phyloP scores from a whole-genome alignment of 2,329 filamentous ascomycete genomes.

The Aspergillus pseudoterreus region DNA sequence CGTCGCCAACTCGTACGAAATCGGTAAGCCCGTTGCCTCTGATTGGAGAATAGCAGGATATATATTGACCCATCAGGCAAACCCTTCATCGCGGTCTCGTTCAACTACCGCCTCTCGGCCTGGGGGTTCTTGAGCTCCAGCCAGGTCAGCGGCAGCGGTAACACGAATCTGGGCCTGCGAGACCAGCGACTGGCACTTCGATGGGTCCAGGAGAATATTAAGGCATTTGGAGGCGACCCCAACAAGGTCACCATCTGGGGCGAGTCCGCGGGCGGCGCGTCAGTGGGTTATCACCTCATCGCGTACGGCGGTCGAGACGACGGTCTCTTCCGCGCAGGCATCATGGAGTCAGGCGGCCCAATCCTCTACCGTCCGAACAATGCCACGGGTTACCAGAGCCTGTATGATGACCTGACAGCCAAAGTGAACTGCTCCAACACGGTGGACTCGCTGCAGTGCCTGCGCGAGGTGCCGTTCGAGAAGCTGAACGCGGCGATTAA shows the following conservation, averaged over 20 bases:
- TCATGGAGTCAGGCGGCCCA: conserved; percentile 52
- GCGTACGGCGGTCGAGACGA: conserved; percentile 55
- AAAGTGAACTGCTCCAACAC: conserved; percentile 57
- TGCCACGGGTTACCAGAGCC: conserved; percentile 35
- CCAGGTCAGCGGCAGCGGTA: conserved; percentile 40
- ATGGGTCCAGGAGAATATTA: conserved; percentile 37
- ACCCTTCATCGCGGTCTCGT: conserved; percentile 52
- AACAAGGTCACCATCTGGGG: conserved; percentile 50
- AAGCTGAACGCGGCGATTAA: conserved; percentile 56
- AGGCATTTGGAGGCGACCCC: conserved; percentile 32
- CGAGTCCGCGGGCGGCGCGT: conserved; percentile 52
- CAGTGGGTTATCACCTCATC: conserved; percentile 49
- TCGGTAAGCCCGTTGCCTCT: conserved; percentile 25
- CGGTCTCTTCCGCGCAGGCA: conserved; percentile 51
- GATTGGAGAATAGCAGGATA: neutral
- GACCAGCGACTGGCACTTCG: conserved; percentile 37
- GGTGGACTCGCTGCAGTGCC: conserved; percentile 60
- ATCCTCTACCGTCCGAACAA: conserved; percentile 43
- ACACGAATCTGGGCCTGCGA: conserved; percentile 55
- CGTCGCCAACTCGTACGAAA: conserved; percentile 51
- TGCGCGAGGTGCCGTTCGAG: conserved; percentile 59
- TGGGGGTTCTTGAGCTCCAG: conserved; percentile 53
- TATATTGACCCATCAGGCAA: conserved; percentile 26
- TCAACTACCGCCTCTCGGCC: conserved; percentile 52
- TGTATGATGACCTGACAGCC: conserved; percentile 61